Evolutionary conservation across 2,329 filamentous ascomycete genomes (phyloP), one percentile per base, ranked within the genome.

Genomic region (Hirsutella rhossiliensis): DNA sequence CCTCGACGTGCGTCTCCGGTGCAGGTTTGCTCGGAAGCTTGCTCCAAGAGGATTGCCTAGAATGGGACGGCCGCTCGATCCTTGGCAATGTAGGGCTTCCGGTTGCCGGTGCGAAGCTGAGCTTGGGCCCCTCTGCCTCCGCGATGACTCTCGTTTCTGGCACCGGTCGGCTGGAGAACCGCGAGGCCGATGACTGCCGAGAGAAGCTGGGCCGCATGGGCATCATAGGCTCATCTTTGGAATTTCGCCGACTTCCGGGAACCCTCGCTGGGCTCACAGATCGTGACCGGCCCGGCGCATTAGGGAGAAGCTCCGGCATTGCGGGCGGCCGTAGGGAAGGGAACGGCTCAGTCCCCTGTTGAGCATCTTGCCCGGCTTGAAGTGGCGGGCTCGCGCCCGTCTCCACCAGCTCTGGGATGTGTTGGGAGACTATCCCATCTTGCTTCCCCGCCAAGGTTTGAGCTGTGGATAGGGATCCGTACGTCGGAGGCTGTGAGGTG

Each of bases 91-190:
- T 4, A 8, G 50, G 44, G 17, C 52, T 55, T 8, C 49, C 49
- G 8, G 53, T 55, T 13, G 56, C 52, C 9, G 62, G 58, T 5
- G 63, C 78, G 60, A 92, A 94, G 75, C 84, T 85, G 49, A 94
- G 88, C 32, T 56, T 62, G 1, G 75, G 67, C 1, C 54, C 55
- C 1, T 74, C 77, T 45, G 82, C 84, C 47, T 84, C 76, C 1
- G 69, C 67, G 3, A 76, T 76, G 19, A 87, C 73, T 47, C 72
- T 75, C 2, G 84, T 81, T 50, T 83, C 77, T 0, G 85, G 86
- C 1, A 86, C 78, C 0, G 84, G 78, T 6, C 77, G 78, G 42
- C 82, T 88, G 0, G 80, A 82, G 58, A 90, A 90, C 32, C 77
- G 76, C 38, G 75, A 64, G 2, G 72, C 55, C 1, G 67, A 78